These are phyloP conservation scores for Spirogloea muscicola DNA, from an alignment of 139 green algal species.

Conservation along the genomic window DNA sequence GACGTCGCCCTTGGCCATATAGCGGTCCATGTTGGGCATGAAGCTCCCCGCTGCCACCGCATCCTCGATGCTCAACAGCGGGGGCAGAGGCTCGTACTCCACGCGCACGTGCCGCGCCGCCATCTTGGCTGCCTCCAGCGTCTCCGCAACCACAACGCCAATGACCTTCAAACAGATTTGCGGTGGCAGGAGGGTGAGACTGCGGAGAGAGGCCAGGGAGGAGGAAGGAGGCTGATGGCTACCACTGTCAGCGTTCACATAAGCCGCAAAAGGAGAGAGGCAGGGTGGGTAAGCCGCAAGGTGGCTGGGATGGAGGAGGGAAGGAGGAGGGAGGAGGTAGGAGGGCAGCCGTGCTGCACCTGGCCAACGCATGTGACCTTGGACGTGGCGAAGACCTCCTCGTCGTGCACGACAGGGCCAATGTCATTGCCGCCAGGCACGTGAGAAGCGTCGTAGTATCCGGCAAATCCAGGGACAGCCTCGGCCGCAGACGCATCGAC, in stretches of 20 bases:
- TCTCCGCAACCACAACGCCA: constrained; percentile 81
- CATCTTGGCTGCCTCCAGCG: constrained; percentile 60
- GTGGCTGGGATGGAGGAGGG: background rate
- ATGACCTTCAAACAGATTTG: too few relatives aligned
- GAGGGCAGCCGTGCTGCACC: too few relatives aligned
- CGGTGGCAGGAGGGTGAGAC: too few relatives aligned
- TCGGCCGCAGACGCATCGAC: constrained; percentile 70
- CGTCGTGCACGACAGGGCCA: constrained; percentile 76
- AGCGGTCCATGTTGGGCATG: too few relatives aligned
- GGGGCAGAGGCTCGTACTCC: constrained; percentile 80
- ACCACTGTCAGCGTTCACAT: too few relatives aligned
- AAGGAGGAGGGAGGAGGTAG: background rate
- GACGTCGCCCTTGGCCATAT: too few relatives aligned
- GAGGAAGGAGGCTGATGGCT: too few relatives aligned
- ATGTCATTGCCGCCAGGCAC: constrained; percentile 82
- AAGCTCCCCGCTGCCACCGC: constrained; percentile 66
- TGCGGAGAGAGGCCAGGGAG: too few relatives aligned
- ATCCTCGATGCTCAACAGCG: constrained; percentile 83
- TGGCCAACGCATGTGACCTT: constrained; percentile 82
- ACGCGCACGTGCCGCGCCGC: constrained; percentile 72
- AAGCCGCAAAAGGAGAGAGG: too few relatives aligned
- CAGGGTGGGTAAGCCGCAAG: background rate
- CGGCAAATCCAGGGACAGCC: constrained; percentile 60
- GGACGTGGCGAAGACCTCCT: constrained; percentile 83
- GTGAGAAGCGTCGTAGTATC: constrained; percentile 69